Base-by-base conservation (phyloP, 148 eudicot species). In the Fagopyrum homotropicum region DNA sequence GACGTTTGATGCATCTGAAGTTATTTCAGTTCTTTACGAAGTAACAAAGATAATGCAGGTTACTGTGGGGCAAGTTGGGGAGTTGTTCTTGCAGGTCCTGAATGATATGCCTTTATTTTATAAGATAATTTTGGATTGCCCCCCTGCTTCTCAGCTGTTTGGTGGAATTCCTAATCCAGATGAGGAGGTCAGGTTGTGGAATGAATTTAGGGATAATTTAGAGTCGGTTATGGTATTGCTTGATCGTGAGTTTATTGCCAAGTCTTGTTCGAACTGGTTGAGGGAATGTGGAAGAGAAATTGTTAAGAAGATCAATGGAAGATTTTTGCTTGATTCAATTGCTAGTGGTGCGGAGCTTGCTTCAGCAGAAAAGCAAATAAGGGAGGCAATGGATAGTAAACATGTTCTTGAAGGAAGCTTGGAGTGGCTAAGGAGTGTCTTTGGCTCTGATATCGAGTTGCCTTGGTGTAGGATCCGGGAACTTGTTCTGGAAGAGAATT, bases 391-490 rank as follows among this genome's bases (percentile, higher is more conserved):
- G 90, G 99, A 92, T 45, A 86, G 87, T 80, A 95, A 92, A 80
- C 88, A 92, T 75, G 97, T 95, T 45, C 74, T 95, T 80, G 92
- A 89, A 75, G 96, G 96, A 63, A 95, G 97, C 82, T 84, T 95
- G 82, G 96, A 92, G 80, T 95, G 99, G 99, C 84, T 95, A 26
- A 92, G 83, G 84, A 86, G 84, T 74, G 99, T 92, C 4, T 90
- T 95, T 83, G 99, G 99, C 57, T 95, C 99, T 80, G 97, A 95
- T 76, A 81, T 95, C 80, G 97, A 95, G 85, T 82, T 90, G 80
- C 99, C 99, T 10, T 95, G 99, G 99, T 90, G 87, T 72, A 88
- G 96, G 77, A 95, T 91, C 4, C 85, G 96, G 44, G 99, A 95
- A 79, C 96, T 95, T 83, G 94, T 95, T 29, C 83, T 95, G 84